Conservation (phyloP, 306 rosid genomes). For the Oemleria cerasiformis region DNA sequence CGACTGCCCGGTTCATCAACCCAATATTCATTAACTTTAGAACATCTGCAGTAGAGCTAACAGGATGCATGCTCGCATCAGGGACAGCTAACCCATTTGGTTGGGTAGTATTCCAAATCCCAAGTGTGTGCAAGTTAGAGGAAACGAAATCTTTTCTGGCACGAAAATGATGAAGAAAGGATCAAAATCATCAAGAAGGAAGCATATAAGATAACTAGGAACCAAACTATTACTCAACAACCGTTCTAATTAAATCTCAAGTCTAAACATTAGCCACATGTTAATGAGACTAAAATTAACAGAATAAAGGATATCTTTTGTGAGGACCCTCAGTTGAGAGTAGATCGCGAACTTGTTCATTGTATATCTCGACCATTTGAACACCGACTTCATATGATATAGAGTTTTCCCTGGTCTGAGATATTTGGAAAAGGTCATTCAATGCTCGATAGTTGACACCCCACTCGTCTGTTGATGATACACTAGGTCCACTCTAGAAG, state of each 20-base stretch:
- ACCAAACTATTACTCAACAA: not conserved
- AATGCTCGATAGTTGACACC: conserved; percentile 95
- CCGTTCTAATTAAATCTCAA: no score
- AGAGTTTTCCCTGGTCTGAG: conserved; percentile 75
- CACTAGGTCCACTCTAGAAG: conserved; percentile 77
- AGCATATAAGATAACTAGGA: not conserved
- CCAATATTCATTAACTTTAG: conserved; percentile 83
- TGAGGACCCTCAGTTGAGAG: conserved; percentile 73
- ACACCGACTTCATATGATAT: conserved; percentile 84
- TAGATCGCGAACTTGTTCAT: conserved; percentile 96
- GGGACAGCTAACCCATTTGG: conserved; percentile 99
- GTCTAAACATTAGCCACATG: no score
- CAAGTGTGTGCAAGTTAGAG: conserved; percentile 98
- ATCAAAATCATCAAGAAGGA: not conserved
- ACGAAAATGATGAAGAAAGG: conserved; percentile 1
- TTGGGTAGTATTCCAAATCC: conserved; percentile 95
- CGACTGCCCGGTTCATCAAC: conserved; percentile 69
- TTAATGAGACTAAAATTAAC: not conserved
- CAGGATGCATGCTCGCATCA: conserved; percentile 93
- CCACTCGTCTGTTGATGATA: conserved; percentile 77
- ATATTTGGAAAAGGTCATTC: conserved; percentile 88
- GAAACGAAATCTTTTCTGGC: conserved; percentile 30
- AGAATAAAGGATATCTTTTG: conserved; percentile 80
- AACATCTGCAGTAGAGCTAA: conserved; percentile 74
- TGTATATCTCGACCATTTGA: conserved; percentile 98